A percentile compares a stretch with the other conserved stretches of the same genome.
Conservation (phyloP, 306 rosid genomes). For the Fragaria iinumae region DNA sequence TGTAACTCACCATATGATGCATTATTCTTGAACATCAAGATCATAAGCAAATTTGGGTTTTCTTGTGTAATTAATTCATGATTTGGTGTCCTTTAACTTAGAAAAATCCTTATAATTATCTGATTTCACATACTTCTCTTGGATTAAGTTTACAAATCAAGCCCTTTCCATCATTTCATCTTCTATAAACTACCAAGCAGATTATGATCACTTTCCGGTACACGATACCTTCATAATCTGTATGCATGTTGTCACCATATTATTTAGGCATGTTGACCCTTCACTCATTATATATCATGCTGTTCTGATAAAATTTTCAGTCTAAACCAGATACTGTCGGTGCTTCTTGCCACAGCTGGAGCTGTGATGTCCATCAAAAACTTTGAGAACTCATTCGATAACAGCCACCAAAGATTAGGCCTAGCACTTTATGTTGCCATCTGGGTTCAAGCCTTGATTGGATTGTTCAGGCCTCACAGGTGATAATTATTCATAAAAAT, state of each 20-base stretch:
- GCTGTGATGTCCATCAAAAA: conserved; percentile 74
- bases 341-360: conserved; percentile 71
- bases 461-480: conserved; percentile 93
- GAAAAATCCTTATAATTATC: background rate
- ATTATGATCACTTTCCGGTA: background rate
- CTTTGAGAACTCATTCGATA: conserved; percentile 90
- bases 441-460: conserved; percentile 64
- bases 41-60: background rate
- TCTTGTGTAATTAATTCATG: background rate
- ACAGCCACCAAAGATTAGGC: conserved; percentile 86
- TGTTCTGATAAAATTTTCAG: background rate
- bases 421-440: conserved; percentile 76
- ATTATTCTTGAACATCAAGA: conserved; percentile 31
- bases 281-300: background rate
- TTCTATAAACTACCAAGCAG: background rate
- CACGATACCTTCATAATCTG: background rate
- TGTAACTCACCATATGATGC: background rate
- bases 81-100: background rate
- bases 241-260: background rate
- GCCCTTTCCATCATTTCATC: conserved; percentile 2
- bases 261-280: conserved; percentile 16
- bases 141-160: background rate
- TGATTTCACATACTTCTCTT: background rate
- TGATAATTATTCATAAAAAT: conserved; percentile 10
- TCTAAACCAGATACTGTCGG: conserved; percentile 55